Percentiles rank a stretch among this genome's conserved stretches.
Conservation (phyloP, 2,329 filamentous ascomycete genomes). For the Pseudogymnoascus verrucosus region DNA sequence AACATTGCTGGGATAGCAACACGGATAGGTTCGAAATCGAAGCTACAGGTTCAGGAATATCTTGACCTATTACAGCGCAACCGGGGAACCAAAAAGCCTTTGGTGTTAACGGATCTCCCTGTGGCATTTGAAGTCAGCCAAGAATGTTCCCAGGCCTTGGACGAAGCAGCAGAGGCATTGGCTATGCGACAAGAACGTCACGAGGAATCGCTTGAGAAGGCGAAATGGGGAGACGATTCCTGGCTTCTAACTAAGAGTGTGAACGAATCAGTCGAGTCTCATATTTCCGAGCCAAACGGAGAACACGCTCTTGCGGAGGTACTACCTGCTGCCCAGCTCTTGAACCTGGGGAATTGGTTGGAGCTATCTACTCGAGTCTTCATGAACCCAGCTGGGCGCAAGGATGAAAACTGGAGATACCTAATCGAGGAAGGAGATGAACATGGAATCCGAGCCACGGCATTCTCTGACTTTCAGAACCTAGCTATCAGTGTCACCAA, state of each 20-base stretch:
- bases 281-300: conserved; percentile 15
- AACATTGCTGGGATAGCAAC: conserved; percentile 54
- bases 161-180: conserved; percentile 59
- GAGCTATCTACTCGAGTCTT: conserved; percentile 58
- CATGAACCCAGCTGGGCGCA: conserved; percentile 57
- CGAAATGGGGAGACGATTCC: conserved; percentile 47
- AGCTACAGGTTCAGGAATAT: conserved; percentile 66
- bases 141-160: conserved; percentile 57
- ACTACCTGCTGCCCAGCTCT: conserved; percentile 46
- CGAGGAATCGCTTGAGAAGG: conserved; percentile 52
- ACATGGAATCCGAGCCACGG: conserved; percentile 66
- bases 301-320: conserved; percentile 24
- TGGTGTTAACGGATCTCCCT: conserved; percentile 51
- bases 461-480: conserved; percentile 67
- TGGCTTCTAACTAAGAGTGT: conserved; percentile 54
- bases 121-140: conserved; percentile 65
- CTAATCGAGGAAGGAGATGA: conserved; percentile 41
- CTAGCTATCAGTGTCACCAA: conserved; percentile 60
- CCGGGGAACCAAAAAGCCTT: conserved; percentile 20
- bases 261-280: conserved; percentile 17
- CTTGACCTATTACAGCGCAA: conserved; percentile 46
- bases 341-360: conserved; percentile 54
- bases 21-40: conserved; percentile 62
- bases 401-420: conserved; percentile 60
- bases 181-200: conserved; percentile 54